Percentiles rank a stretch among this genome's conserved stretches.
Evolutionary conservation across 257 asterid genomes (phyloP).

Genomic region (Solanum boliviense): DNA sequence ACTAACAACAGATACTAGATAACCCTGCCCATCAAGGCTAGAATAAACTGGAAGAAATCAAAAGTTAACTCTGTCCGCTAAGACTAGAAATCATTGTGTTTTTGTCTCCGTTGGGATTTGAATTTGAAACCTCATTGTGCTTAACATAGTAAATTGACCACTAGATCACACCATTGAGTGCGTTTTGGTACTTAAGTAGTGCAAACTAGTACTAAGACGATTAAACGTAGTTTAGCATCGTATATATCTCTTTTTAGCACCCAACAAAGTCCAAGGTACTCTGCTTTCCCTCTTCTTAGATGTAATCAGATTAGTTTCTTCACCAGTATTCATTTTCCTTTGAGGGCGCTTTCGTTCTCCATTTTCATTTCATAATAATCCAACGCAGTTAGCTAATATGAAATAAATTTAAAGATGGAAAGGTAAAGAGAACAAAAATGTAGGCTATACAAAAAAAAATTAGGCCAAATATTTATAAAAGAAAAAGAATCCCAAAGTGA

Average conservation of each 20-base stretch:
- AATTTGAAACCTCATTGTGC: neutral
- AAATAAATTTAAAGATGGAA: neutral
- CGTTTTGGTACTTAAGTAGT: neutral
- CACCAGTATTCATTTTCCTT: neutral
- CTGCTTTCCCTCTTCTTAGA: neutral
- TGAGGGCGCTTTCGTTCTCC: neutral
- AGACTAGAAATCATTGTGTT: neutral
- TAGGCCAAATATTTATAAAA: neutral
- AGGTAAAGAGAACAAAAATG: neutral
- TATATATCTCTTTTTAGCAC: neutral
- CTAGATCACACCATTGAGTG: neutral
- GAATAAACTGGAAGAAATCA: neutral
- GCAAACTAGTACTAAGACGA: neutral
- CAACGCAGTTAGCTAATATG: neutral
- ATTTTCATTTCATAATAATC: neutral
- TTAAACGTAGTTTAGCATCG: neutral
- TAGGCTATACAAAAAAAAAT: neutral
- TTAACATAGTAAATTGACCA: neutral
- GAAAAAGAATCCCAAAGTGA: neutral
- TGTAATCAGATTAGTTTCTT: neutral
- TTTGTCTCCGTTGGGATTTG: neutral
- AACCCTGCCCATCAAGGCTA: neutral
- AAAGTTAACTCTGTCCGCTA: neutral
- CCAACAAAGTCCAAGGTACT: neutral
- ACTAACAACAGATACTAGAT: rapidly evolving